Base-by-base conservation (phyloP, 208 protist genomes). In the Leishmania braziliensis region DNA sequence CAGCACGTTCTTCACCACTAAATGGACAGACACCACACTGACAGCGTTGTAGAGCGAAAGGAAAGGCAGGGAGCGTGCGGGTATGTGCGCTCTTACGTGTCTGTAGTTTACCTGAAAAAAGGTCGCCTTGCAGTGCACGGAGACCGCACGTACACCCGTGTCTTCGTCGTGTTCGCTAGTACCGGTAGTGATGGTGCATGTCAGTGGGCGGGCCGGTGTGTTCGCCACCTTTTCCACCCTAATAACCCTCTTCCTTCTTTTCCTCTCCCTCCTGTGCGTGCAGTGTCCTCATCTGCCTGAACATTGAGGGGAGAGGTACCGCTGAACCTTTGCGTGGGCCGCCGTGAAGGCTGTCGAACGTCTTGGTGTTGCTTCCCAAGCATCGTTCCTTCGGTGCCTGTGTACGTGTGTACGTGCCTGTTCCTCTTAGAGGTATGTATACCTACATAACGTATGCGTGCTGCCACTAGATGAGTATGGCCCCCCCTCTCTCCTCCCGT, bases 1-100 rank as follows among this genome's bases (percentile, higher is more conserved):
- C 70, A 58, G 56, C 76, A 94, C 85, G 29, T 97, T 96, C 83
- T 95, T 97, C 83, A 77, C 65, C 26, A 75, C 63, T 3, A 71
- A 69, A 46, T 92, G 86, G 86, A 77, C 62, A 58, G 70, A 79
- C 70, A 79, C 84, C 2, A 69, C 77, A 4, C 23, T 74, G 3
- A n/a, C 73, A 1, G 58, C 75, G 50, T 70, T 63, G 70, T 43
- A 54, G 75, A 63, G 1, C 10, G 36, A 20, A 33, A 9, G 6
- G 71, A 39, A 33, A 54, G 69, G 23, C 3, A 29, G 36, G 46
- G 29, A 23, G 18, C n/a, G 0, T 12, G 33, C 4, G 5, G 20
- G 16, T 53, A 9, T 26, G 16, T n/a, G 14, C 5, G 43, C 51
- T 29, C 36, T 1, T 48, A 43, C 4, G 20, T 23, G 68, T 50